Evolutionary conservation across 495 filamentous ascomycete genomes (phyloP).

Genomic region (Aspergillus saccharolyticus): DNA sequence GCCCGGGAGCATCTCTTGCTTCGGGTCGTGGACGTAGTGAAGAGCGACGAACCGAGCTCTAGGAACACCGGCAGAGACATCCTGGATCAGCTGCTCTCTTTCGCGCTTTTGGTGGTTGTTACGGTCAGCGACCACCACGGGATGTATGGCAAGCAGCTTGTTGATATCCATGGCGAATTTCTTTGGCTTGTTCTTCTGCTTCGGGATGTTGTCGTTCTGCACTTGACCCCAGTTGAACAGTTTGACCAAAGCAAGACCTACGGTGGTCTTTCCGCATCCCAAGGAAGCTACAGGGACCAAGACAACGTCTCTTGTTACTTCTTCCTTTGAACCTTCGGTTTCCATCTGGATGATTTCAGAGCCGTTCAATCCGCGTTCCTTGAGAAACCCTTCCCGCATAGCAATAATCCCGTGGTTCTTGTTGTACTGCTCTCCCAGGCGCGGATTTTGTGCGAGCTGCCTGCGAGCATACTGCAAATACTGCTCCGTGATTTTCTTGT

Average conservation of each 20-base stretch:
- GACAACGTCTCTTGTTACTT: conserved; percentile 60
- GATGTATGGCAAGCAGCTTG: conserved; percentile 50
- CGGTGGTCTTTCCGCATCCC: conserved; percentile 93
- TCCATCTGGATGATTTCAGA: conserved; percentile 74
- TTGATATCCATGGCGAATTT: conserved; percentile 65
- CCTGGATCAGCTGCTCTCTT: conserved; percentile 77
- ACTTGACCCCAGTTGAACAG: conserved; percentile 92
- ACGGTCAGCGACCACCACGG: conserved; percentile 83
- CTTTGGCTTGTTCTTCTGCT: conserved; percentile 62
- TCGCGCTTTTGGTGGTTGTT: conserved; percentile 92
- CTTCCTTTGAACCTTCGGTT: conserved; percentile 33
- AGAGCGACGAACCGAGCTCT: conserved; percentile 79
- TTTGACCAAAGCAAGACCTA: conserved; percentile 74
- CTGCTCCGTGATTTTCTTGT: conserved; percentile 82
- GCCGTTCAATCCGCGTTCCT: conserved; percentile 74
- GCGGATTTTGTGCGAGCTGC: conserved; percentile 60
- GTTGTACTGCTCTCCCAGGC: conserved; percentile 61
- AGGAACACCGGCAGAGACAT: conserved; percentile 55
- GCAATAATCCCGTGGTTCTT: conserved; percentile 95
- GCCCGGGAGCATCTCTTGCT: conserved; percentile 45
- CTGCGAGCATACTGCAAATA: conserved; percentile 78
- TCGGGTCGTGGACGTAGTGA: conserved; percentile 79
- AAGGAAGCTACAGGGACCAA: conserved; percentile 86
- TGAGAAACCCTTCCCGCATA: conserved; percentile 80
- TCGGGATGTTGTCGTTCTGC: conserved; percentile 94